Percentiles rank a stretch among this genome's conserved stretches.
phyloP scores from a whole-genome alignment of 768 basidiomycete genomes.

The Boletellus emodensis region DNA sequence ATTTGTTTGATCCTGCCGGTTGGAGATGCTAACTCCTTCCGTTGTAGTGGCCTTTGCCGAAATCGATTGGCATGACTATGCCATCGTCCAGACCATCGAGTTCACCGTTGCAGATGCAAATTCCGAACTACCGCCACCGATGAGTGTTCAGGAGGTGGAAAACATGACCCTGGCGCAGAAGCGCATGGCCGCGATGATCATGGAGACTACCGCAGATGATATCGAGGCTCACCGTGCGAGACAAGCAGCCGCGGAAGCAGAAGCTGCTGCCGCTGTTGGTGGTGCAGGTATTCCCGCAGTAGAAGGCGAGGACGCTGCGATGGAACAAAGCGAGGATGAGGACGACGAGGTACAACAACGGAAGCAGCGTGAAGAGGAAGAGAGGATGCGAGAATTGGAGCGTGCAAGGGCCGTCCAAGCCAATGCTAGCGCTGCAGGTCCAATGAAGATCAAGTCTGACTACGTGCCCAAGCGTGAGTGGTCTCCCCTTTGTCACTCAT shows the following conservation, averaged over 20 bases:
- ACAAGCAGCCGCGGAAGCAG: slow-evolving; percentile 82
- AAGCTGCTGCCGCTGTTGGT: slow-evolving; percentile 77
- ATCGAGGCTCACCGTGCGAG: slow-evolving; percentile 77
- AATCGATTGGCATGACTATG: slow-evolving; percentile 99
- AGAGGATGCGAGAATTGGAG: slow-evolving; percentile 64
- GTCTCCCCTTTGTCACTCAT: background rate
- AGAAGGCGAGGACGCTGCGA: slow-evolving; percentile 57
- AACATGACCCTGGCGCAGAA: slow-evolving; percentile 97
- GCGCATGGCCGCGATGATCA: slow-evolving; percentile 96
- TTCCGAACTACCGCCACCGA: slow-evolving; percentile 92
- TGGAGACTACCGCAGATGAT: slow-evolving; percentile 89
- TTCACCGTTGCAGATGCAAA: slow-evolving; percentile 91
- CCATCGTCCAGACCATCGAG: slow-evolving; percentile 96
- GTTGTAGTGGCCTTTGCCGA: slow-evolving; percentile 82
- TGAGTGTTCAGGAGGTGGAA: slow-evolving; percentile 92
- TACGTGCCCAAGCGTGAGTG: slow-evolving; percentile 91
- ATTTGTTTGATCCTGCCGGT: background rate
- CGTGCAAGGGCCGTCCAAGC: slow-evolving; percentile 79
- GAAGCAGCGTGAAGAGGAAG: slow-evolving; percentile 64
- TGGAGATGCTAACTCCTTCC: slow-evolving; percentile 2
- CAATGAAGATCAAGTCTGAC: slow-evolving; percentile 94
- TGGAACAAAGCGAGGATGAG: slow-evolving; percentile 83
- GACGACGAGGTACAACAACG: slow-evolving; percentile 62
- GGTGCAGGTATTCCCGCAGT: slow-evolving; percentile 44
- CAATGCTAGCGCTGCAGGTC: slow-evolving; percentile 68